Conservation (phyloP, 2,329 filamentous ascomycete species). For the Ophiocordyceps sinensis region DNA sequence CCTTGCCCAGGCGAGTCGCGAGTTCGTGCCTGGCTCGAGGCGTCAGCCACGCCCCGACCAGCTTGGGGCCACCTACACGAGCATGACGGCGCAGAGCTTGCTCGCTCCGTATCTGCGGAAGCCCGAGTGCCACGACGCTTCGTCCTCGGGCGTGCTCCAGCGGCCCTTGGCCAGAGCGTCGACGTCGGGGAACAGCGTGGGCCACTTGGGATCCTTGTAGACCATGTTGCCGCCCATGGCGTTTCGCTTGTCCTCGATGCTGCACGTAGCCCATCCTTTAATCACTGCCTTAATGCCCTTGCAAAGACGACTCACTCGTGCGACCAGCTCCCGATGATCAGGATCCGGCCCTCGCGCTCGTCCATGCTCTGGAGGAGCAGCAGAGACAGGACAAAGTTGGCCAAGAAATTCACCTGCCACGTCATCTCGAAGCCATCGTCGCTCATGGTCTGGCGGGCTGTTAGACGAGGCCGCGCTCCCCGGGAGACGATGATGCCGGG, state of each 20-base stretch:
- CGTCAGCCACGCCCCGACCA: background rate
- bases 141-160: constrained; percentile 18
- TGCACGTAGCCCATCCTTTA: constrained; percentile 1
- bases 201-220: constrained; percentile 10
- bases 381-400: constrained; percentile 15
- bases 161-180: constrained; percentile 17
- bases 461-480: too few species aligned
- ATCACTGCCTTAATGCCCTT: background rate
- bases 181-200: constrained; percentile 14
- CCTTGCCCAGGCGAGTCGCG: constrained; percentile 16
- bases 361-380: constrained; percentile 19
- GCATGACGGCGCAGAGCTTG: constrained; percentile 22
- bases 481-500: background rate
- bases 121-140: constrained; percentile 11
- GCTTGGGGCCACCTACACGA: constrained; percentile 12
- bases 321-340: constrained; percentile 16
- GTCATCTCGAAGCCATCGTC: constrained; percentile 16
- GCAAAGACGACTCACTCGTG: constrained; percentile 16
- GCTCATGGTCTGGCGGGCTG: constrained; percentile 10
- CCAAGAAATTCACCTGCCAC: constrained; percentile 19
- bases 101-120: constrained; percentile 23
- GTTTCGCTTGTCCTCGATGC: constrained; percentile 15
- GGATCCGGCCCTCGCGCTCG: constrained; percentile 11
- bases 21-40: constrained; percentile 16
- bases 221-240: constrained; percentile 4